Percentiles rank a stretch among this genome's conserved stretches.
These are phyloP conservation scores for Angomonas deanei DNA, from an alignment of 208 protist genomes.

Conservation along the genomic window DNA sequence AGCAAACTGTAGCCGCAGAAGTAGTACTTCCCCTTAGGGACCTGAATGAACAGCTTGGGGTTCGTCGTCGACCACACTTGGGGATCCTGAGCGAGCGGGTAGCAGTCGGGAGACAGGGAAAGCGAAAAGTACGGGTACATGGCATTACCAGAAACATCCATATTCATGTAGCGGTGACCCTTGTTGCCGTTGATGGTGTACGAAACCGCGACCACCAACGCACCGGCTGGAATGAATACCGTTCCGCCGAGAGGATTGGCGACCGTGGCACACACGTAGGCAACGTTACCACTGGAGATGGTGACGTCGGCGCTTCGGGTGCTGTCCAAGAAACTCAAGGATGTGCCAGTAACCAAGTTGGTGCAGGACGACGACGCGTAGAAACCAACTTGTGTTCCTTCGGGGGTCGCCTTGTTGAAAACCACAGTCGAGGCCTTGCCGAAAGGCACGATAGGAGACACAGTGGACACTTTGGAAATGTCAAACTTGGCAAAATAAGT, in stretches of 20 bases:
- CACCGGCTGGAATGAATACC: slow-evolving; percentile 14
- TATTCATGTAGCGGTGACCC: slow-evolving; percentile 39
- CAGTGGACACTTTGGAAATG: slow-evolving; percentile 22
- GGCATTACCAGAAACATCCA: slow-evolving; percentile 12
- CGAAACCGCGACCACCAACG: slow-evolving; percentile 13
- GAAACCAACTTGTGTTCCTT: slow-evolving; percentile 36
- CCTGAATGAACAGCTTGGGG: slow-evolving; percentile 23
- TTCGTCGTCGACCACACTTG: slow-evolving; percentile 3
- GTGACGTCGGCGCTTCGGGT: slow-evolving; percentile 10
- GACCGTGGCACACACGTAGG: slow-evolving; percentile 35
- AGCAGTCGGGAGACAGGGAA: slow-evolving; percentile 27
- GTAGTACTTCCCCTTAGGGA: slow-evolving; percentile 51
- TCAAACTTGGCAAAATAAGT: slow-evolving; percentile 19
- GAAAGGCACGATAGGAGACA: slow-evolving; percentile 24
- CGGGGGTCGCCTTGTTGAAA: slow-evolving; percentile 34
- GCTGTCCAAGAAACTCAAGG: slow-evolving; percentile 8
- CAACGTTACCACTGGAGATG: slow-evolving; percentile 8
- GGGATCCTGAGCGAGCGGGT: slow-evolving; percentile 31
- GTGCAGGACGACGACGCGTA: slow-evolving; percentile 30
- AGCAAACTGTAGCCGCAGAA: slow-evolving; percentile 33
- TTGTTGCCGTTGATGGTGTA: slow-evolving; percentile 27
- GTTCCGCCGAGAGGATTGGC: slow-evolving; percentile 17
- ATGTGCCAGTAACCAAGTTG: slow-evolving; percentile 1
- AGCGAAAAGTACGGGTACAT: slow-evolving; percentile 31
- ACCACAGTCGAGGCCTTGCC: slow-evolving; percentile 13